Evolutionary conservation across 1,284 basidiomycete species (phyloP), one percentile per base, ranked within the genome.

Genomic region (Moesziomyces parantarcticus): DNA sequence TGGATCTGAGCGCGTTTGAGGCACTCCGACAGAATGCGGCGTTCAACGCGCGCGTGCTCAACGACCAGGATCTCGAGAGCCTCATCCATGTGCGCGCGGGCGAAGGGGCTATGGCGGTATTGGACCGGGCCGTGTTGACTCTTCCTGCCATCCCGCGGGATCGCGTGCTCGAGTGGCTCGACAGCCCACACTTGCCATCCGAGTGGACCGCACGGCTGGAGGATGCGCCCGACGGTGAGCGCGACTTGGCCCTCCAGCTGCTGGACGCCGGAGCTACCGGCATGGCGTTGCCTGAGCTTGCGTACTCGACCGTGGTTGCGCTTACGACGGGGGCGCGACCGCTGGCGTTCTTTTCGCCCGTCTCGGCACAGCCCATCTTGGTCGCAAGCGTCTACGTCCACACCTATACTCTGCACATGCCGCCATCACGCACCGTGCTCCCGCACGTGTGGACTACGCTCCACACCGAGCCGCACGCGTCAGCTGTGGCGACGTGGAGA

Each of bases 31-130:
- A 55, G 50, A 58, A 57, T 22, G 50, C 58, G 16, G 60, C 60
- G 10, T 54, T 75, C 53, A 75, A 75, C 20, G 72, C 67, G 3
- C 42, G 72, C 8, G 54, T 64, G 26, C 40, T 75, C 32, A 75
- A 67, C 34, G 72, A 75, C n/a, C 59, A 70, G 8, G 67, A 75
- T 20, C n/a, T 75, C 36, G 72, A 75, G 36, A 50, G 57, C 14
- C 14, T 59, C 5, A 47, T 75, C 16, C 45, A 20, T 3, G 45
- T 69, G 14, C 40, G 41, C 18, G 58, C 52, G 2, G 14, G 6
- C 13, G 16, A 14, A 0, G 51, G 29, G 34, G 48, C 45, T 22
- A 54, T 57, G 50, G 50, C 50, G 0, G 42, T 36, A 43, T 23
- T 57, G 3, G 58, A 53, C 26, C 26, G 40, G 18, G 53, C 57